A percentile compares a stretch with the other conserved stretches of the same genome.
These are phyloP conservation scores for Stentor coeruleus DNA, from an alignment of 73 alveolate genomes.

Conservation along the genomic window DNA sequence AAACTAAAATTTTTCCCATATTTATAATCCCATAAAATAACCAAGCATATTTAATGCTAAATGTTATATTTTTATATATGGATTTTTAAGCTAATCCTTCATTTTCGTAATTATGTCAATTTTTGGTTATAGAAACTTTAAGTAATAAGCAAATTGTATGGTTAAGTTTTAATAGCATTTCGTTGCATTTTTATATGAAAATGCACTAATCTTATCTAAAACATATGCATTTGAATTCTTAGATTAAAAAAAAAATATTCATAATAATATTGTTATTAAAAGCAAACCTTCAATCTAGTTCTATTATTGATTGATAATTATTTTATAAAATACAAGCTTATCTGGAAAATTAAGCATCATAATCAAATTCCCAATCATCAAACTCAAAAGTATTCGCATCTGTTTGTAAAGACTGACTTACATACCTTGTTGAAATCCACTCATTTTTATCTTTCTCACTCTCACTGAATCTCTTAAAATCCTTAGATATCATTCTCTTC, in stretches of 20 bases:
- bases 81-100: background rate
- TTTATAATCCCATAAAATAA: no score
- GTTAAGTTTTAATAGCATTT: no score
- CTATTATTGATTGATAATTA: no score
- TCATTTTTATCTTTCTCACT: background rate
- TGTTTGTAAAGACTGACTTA: background rate
- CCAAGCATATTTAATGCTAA: background rate
- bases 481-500: background rate
- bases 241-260: no score
- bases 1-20: no score
- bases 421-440: background rate
- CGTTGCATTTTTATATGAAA: no score
- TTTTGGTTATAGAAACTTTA: background rate
- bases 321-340: no score
- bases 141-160: no score
- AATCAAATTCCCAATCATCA: conserved; percentile 6
- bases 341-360: background rate
- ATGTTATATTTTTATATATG: background rate
- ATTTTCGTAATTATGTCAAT: background rate
- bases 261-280: no score
- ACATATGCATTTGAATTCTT: no score
- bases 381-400: background rate
- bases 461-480: background rate
- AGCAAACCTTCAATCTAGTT: no score
- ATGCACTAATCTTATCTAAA: no score